These are phyloP conservation scores for Iberis amara DNA, from an alignment of 441 rosid genomes.

Conservation along the genomic window DNA sequence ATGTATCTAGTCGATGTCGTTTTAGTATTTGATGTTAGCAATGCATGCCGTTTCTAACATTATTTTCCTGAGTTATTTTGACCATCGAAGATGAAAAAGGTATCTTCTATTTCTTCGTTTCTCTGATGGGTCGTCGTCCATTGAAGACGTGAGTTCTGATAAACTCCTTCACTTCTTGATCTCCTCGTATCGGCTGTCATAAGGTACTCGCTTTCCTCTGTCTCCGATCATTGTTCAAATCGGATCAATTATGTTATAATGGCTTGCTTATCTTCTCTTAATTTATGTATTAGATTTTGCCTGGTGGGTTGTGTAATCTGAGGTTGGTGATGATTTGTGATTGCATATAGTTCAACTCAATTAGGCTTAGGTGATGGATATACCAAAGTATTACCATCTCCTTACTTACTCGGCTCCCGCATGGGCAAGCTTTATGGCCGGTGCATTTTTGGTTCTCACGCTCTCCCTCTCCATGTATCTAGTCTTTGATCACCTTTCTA, in stretches of 20 bases:
- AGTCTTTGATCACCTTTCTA: constrained; percentile 83
- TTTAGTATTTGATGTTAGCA: background rate
- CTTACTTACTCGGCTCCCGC: constrained; percentile 55
- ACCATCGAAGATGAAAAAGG: constrained; percentile 12
- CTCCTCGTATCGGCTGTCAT: background rate
- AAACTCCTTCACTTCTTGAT: background rate
- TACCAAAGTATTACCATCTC: constrained; percentile 36
- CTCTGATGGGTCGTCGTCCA: background rate
- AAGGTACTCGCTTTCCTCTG: background rate
- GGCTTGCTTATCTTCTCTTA: too few relatives aligned
- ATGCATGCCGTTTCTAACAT: constrained; percentile 24
- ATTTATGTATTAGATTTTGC: too few relatives aligned
- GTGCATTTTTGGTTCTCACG: constrained; percentile 48
- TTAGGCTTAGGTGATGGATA: constrained; percentile 25
- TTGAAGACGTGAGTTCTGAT: too few relatives aligned
- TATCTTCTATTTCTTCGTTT: background rate
- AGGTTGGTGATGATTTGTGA: background rate
- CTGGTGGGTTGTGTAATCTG: too few relatives aligned
- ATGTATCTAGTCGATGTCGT: constrained; percentile 16
- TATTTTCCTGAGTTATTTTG: background rate
- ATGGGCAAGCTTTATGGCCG: constrained; percentile 72
- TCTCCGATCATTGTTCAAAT: background rate
- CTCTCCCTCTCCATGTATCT: constrained; percentile 75
- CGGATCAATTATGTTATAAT: too few relatives aligned
- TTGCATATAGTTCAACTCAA: background rate